Evolutionary conservation across 78 protist genomes (phyloP), one percentile per base, ranked within the genome.

Genomic region (Trichosphaerium sp.): DNA sequence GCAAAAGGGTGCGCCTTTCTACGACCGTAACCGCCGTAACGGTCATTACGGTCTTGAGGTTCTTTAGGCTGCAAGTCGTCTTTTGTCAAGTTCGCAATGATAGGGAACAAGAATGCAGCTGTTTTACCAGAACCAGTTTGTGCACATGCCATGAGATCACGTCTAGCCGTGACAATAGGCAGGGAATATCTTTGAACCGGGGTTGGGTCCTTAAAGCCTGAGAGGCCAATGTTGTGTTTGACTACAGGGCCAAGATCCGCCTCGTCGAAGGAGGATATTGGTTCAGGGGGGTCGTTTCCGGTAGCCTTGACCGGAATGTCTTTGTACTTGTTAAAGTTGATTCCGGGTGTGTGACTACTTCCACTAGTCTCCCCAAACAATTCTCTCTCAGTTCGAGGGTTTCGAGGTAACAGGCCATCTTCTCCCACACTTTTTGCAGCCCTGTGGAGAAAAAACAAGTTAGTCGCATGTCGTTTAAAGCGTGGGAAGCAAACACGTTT

Each of bases 61-160:
- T 75, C 82, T 14, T 26, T 26, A 35, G 75, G 78, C 55, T 80
- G 74, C 2, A 77, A 56, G 39, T 78, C 84, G 14, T 81, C 76
- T 1, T 57, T 43, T 5, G 74, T 55, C n/a, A 88, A 23, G 43
- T 65, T 52, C 44, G 73, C 51, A 48, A 88, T 84, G 40, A 82
- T 62, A 32, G 93, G 93, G 41, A 82, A 52, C 15, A 94, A 79
- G 88, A 94, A 94, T 3, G 96, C 98, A 4, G 91, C 98, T 11
- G 98, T 94, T 81, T 94, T 91, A 52, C 98, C 98, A 4, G 96
- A 91, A 52, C 98, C 89, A 4, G 99, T 96, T 83, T 96, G 99
- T 4, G 99, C 99, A 64, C 99, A 97, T 2, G 97, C 98, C 99
- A 97, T 97, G 26, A 97, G 29, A 52, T 97, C 99, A 26, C 96